A percentile compares a stretch with the other conserved stretches of the same genome.
phyloP scores from a whole-genome alignment of 176 grass and related monocot genomes.

The Cenchrus fungigraminus region DNA sequence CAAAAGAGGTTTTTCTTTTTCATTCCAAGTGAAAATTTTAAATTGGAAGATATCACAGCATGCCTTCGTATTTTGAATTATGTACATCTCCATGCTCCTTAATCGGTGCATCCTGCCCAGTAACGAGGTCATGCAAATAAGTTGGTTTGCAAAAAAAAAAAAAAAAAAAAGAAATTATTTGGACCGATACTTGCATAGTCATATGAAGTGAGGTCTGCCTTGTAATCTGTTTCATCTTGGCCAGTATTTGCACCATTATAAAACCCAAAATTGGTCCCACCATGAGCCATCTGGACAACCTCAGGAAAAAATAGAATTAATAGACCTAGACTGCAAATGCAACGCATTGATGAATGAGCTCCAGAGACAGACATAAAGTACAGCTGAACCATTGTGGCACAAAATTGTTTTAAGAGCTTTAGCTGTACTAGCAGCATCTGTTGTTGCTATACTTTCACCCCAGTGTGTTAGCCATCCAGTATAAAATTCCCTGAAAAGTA shows the following conservation, averaged over 20 bases:
- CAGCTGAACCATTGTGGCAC: constrained; percentile 82
- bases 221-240: constrained; percentile 87
- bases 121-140: constrained; percentile 42
- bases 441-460: constrained; percentile 74
- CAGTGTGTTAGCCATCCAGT: constrained; percentile 98
- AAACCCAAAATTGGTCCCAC: constrained; percentile 97
- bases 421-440: constrained; percentile 69
- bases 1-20: background rate
- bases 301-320: constrained; percentile 41
- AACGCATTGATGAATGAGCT: constrained; percentile 41
- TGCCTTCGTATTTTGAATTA: constrained; percentile 95
- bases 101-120: constrained; percentile 89
- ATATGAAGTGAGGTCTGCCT: constrained; percentile 90
- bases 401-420: constrained; percentile 73
- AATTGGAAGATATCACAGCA: constrained; percentile 26
- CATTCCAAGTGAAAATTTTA: constrained; percentile 19
- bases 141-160: constrained; percentile 10
- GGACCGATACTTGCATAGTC: constrained; percentile 73
- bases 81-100: constrained; percentile 74
- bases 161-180: constrained; percentile 12
- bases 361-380: constrained; percentile 89
- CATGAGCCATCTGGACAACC: constrained; percentile 94
- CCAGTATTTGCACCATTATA: constrained; percentile 97
- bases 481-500: constrained; percentile 87
- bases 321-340: constrained; percentile 25